These are phyloP conservation scores for Mucor racemosus DNA, from an alignment of 371 early-diverging fungal species.

Conservation along the genomic window DNA sequence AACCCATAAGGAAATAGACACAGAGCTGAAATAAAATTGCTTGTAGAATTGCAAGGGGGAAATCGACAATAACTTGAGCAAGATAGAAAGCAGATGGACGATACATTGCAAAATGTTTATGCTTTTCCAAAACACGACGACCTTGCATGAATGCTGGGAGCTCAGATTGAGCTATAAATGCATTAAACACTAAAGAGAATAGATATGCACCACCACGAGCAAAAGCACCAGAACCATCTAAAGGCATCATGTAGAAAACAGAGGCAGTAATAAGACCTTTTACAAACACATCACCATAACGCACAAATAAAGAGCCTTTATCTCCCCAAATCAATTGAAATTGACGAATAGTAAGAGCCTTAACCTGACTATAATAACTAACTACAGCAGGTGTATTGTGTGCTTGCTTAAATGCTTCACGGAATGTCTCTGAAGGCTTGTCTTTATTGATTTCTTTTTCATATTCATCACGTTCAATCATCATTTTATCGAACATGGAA, in stretches of 20 bases:
- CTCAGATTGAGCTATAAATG: slow-evolving; percentile 62
- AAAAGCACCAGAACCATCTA: slow-evolving; percentile 65
- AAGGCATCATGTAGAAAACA: slow-evolving; percentile 65
- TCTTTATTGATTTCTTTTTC: slow-evolving; percentile 33
- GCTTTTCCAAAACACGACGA: slow-evolving; percentile 70
- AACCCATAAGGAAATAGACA: slow-evolving; percentile 26
- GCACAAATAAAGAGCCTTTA: slow-evolving; percentile 50
- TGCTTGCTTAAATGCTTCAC: slow-evolving; percentile 49
- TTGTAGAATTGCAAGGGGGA: slow-evolving; percentile 51
- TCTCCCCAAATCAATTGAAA: slow-evolving; percentile 53
- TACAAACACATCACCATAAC: slow-evolving; percentile 60
- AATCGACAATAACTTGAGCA: slow-evolving; percentile 58
- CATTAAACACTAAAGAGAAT: slow-evolving; percentile 63
- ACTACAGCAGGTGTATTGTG: slow-evolving; percentile 65
- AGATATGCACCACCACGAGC: slow-evolving; percentile 30
- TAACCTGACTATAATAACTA: slow-evolving; percentile 60
- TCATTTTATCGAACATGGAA: slow-evolving; percentile 28
- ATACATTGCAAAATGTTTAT: slow-evolving; percentile 69
- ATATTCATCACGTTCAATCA: slow-evolving; percentile 42
- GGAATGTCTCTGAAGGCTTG: slow-evolving; percentile 50
- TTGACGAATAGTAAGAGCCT: slow-evolving; percentile 61
- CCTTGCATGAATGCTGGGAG: slow-evolving; percentile 59
- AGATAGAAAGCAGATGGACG: slow-evolving; percentile 65
- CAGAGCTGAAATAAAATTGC: slow-evolving; percentile 4
- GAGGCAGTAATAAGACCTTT: slow-evolving; percentile 75